Conservation (phyloP, 2,329 filamentous ascomycete genomes). For the Pseudogymnoascus sp. region DNA sequence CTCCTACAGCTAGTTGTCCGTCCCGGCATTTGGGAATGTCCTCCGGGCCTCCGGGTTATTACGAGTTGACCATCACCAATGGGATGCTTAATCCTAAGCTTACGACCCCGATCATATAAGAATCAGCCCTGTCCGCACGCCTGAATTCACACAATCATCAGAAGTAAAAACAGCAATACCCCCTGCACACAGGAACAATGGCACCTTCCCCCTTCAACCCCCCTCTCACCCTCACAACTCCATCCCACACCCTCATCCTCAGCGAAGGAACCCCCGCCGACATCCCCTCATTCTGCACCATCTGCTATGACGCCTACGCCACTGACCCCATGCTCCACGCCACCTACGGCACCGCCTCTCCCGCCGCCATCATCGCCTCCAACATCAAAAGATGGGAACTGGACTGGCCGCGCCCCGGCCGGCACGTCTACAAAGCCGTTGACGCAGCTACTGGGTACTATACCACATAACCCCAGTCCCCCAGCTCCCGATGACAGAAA, state of each 20-base stretch:
- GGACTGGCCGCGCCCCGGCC: background rate
- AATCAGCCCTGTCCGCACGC: background rate
- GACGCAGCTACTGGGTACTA: background rate
- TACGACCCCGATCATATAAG: background rate
- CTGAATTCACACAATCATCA: background rate
- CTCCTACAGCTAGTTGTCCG: background rate
- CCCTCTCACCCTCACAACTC: background rate
- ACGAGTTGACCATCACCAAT: background rate
- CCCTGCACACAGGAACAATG: background rate
- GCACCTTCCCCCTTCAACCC: background rate
- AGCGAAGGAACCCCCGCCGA: background rate
- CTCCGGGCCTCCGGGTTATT: background rate
- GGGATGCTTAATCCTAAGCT: background rate
- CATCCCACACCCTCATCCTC: background rate
- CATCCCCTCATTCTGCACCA: background rate
- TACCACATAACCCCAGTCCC: background rate
- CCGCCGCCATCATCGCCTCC: background rate
- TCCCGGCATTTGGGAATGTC: background rate
- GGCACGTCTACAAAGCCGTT: background rate
- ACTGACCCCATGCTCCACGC: conserved; percentile 10
- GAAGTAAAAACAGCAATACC: background rate
- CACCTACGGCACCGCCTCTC: background rate
- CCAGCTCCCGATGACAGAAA: background rate
- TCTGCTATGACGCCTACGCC: conserved; percentile 11
- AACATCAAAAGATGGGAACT: background rate